Evolutionary conservation across 495 filamentous ascomycete genomes (phyloP).

Genomic region (Xylaria bambusicola): DNA sequence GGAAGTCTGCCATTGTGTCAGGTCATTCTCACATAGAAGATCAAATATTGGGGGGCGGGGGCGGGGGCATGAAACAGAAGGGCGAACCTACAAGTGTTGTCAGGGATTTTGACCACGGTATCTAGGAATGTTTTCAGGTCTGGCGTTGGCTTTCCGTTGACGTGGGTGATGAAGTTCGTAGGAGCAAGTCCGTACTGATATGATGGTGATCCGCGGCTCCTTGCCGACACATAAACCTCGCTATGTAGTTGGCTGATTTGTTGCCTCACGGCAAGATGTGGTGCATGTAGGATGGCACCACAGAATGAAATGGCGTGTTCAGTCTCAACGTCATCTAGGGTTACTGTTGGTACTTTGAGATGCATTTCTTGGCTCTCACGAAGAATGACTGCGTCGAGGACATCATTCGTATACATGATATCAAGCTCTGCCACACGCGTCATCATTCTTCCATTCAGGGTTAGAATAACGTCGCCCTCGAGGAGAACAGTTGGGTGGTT

Average conservation of each 20-base stretch:
- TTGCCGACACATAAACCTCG: slow-evolving; percentile 92
- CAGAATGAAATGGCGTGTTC: slow-evolving; percentile 91
- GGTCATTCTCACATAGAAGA: slow-evolving; percentile 1
- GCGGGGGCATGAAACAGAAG: background rate
- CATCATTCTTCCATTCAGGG: slow-evolving; percentile 86
- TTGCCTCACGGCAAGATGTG: slow-evolving; percentile 94
- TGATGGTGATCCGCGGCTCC: slow-evolving; percentile 80
- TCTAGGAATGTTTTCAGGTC: slow-evolving; percentile 77
- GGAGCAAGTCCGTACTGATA: slow-evolving; percentile 92
- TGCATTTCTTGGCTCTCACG: slow-evolving; percentile 77
- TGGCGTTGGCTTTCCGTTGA: slow-evolving; percentile 83
- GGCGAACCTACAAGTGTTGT: slow-evolving; percentile 75
- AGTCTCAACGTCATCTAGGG: slow-evolving; percentile 89
- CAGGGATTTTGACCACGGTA: slow-evolving; percentile 80
- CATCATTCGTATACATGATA: slow-evolving; percentile 89
- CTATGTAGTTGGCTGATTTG: slow-evolving; percentile 96
- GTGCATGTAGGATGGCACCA: slow-evolving; percentile 87
- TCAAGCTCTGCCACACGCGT: slow-evolving; percentile 92
- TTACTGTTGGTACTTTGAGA: slow-evolving; percentile 80
- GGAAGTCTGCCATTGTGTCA: slow-evolving; percentile 64
- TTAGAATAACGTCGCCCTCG: slow-evolving; percentile 92
- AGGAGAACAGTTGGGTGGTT: slow-evolving; percentile 74
- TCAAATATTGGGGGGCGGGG: background rate
- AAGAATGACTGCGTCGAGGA: slow-evolving; percentile 84
- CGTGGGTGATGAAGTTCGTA: slow-evolving; percentile 95